Evolutionary conservation across 352 stramenopile genomes (phyloP).

Genomic region (Hyaloperonospora arabidopsidis): DNA sequence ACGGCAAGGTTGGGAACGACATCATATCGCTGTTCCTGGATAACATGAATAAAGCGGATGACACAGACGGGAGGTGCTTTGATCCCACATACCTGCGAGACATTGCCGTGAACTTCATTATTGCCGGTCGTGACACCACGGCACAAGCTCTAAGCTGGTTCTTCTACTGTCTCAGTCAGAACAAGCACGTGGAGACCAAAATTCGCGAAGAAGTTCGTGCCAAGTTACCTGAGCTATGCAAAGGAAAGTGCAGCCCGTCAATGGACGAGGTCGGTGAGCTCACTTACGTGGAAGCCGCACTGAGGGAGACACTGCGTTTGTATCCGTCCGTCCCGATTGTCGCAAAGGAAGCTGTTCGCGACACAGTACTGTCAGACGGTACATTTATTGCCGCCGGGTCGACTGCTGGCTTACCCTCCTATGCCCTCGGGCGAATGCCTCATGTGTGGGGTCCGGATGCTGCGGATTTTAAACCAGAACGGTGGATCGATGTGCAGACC

Average conservation of each 20-base stretch:
- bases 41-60: constrained; percentile 10
- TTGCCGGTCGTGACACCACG: constrained; percentile 74
- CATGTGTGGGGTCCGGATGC: constrained; percentile 60
- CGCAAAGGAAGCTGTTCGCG: constrained; percentile 17
- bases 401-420: constrained; percentile 37
- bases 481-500: constrained; percentile 44
- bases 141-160: constrained; percentile 70
- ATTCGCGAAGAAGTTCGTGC: constrained; percentile 37
- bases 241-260: constrained; percentile 16
- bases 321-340: constrained; percentile 56
- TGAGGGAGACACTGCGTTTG: constrained; percentile 60
- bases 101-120: constrained; percentile 74
- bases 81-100: constrained; percentile 49
- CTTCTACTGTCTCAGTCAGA: constrained; percentile 46
- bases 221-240: constrained; percentile 21
- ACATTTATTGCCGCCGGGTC: constrained; percentile 38
- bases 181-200: constrained; percentile 39
- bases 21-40: constrained; percentile 51
- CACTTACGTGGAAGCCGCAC: constrained; percentile 35
- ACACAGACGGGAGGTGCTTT: constrained; percentile 17
- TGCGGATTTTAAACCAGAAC: constrained; percentile 51
- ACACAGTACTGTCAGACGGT: constrained; percentile 39
- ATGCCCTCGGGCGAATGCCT: constrained; percentile 43
- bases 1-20: constrained; percentile 13
- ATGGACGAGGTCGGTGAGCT: constrained; percentile 44